These are phyloP conservation scores for Ophiostoma novo-ulmi DNA, from an alignment of 2,329 filamentous ascomycete genomes.

Conservation along the genomic window DNA sequence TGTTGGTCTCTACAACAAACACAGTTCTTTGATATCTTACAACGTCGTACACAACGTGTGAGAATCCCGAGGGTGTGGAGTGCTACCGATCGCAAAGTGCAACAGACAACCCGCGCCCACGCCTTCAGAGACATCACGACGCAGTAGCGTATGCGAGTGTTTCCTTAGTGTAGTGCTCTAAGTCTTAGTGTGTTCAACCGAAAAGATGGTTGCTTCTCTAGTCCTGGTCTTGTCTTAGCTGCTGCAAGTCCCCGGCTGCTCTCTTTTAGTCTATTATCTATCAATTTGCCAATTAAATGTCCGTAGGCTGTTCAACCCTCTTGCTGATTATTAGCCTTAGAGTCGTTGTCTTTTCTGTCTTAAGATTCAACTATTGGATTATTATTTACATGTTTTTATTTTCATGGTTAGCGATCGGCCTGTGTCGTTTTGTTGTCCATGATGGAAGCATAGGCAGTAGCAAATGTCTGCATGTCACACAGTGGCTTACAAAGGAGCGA, in stretches of 20 bases:
- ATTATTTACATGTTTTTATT: background rate
- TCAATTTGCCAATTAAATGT: constrained; percentile 11
- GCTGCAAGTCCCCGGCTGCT: constrained; percentile 1
- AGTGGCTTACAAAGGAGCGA: background rate
- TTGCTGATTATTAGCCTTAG: background rate
- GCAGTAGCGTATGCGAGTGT: constrained; percentile 21
- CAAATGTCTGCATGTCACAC: background rate
- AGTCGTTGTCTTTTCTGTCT: background rate
- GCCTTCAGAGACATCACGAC: constrained; percentile 18
- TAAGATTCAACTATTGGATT: background rate
- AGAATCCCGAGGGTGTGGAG: background rate
- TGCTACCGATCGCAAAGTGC: constrained; percentile 5
- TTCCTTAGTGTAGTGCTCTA: constrained; percentile 16
- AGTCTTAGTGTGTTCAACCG: constrained; percentile 13
- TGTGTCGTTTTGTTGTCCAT: background rate
- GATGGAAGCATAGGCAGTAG: background rate
- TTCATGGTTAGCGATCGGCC: background rate
- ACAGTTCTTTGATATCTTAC: background rate
- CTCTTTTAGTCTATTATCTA: background rate
- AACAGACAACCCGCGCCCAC: constrained; percentile 3
- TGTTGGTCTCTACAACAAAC: background rate
- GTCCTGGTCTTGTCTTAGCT: constrained; percentile 6
- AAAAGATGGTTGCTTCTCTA: constrained; percentile 9
- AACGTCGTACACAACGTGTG: background rate
- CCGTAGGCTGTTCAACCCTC: background rate